phyloP scores from a whole-genome alignment of 495 filamentous ascomycete genomes.

The Trichoderma gamsii region DNA sequence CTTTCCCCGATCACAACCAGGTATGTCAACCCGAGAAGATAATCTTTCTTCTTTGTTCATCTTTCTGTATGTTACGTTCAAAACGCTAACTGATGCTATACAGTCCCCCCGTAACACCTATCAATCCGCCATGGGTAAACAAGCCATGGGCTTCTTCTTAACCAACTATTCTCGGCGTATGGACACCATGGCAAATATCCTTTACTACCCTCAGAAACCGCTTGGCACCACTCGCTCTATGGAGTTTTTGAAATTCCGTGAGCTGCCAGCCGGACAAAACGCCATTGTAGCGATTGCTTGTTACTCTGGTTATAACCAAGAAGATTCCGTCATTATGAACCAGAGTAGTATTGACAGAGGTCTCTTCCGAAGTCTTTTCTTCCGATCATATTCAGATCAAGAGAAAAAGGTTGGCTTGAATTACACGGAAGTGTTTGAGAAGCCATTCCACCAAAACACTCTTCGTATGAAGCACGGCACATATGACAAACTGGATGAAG shows the following conservation, averaged over 20 bases:
- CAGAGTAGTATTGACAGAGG: slow-evolving; percentile 97
- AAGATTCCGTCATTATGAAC: slow-evolving; percentile 99
- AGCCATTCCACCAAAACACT: slow-evolving; percentile 81
- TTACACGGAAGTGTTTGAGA: slow-evolving; percentile 88
- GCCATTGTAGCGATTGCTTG: slow-evolving; percentile 95
- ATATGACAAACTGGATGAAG: slow-evolving; percentile 95
- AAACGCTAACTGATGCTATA: neutral
- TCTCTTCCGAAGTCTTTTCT: slow-evolving; percentile 95
- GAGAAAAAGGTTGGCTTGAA: slow-evolving; percentile 91
- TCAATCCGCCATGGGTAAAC: slow-evolving; percentile 99
- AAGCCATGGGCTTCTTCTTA: slow-evolving; percentile 98
- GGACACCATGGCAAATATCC: slow-evolving; percentile 99
- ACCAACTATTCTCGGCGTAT: slow-evolving; percentile 94
- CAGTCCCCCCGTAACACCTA: slow-evolving; percentile 96
- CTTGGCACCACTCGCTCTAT: slow-evolving; percentile 93
- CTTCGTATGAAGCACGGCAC: slow-evolving; percentile 88
- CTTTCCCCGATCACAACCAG: slow-evolving; percentile 98
- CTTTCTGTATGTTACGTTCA: too few relatives aligned
- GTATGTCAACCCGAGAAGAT: slow-evolving; percentile 30
- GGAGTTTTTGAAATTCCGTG: slow-evolving; percentile 97
- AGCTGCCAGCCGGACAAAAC: slow-evolving; percentile 94
- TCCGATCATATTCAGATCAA: slow-evolving; percentile 90
- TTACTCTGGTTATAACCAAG: slow-evolving; percentile 99
- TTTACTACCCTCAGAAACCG: slow-evolving; percentile 98
- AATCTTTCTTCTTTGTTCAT: too few relatives aligned